These are phyloP conservation scores for Apostasia ramifera DNA, from an alignment of 106 monocot species.

Conservation along the genomic window DNA sequence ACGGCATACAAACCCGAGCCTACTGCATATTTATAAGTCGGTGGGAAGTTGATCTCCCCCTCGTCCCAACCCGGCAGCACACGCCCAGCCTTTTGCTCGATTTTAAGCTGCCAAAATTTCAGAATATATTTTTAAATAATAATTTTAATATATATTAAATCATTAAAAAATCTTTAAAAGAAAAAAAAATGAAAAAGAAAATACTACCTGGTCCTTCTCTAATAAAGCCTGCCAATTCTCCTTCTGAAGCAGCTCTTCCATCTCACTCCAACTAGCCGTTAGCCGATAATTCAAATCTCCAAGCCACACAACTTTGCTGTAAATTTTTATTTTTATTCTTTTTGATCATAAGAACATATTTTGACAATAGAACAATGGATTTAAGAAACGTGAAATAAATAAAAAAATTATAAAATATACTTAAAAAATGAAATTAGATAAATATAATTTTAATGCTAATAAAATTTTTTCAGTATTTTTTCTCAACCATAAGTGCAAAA, in stretches of 20 bases:
- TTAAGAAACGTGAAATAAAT: too few relatives aligned
- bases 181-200: not conserved
- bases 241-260: conserved; percentile 15
- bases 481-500: too few relatives aligned
- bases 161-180: not conserved
- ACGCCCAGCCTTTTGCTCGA: conserved; percentile 29
- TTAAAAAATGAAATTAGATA: too few relatives aligned
- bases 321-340: too few relatives aligned
- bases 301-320: conserved; percentile 46
- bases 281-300: conserved; percentile 32
- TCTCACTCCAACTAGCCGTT: not conserved
- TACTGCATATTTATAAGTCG: conserved; percentile 43
- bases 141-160: not conserved
- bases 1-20: conserved; percentile 32
- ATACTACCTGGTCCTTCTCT: conserved; percentile 26
- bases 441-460: too few relatives aligned
- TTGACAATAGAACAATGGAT: too few relatives aligned
- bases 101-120: conserved; percentile 22
- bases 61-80: conserved; percentile 38
- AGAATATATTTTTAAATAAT: not conserved
- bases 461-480: too few relatives aligned
- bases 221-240: conserved; percentile 23
- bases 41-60: conserved; percentile 40
- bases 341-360: too few relatives aligned
- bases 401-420: too few relatives aligned